phyloP scores from a whole-genome alignment of 768 basidiomycete species.

The Candolleomyces efflorescens region DNA sequence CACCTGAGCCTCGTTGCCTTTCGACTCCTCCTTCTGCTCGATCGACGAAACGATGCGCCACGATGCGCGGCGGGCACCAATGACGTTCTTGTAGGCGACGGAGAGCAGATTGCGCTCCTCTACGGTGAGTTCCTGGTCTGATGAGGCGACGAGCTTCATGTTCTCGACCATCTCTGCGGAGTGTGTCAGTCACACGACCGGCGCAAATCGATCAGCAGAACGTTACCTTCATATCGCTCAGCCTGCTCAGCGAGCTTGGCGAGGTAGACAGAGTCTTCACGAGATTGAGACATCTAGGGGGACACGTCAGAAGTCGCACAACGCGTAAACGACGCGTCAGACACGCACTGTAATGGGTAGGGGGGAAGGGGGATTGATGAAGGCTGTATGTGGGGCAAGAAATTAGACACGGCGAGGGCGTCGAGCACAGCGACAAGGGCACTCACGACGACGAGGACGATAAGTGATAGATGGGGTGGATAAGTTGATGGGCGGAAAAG shows the following conservation, averaged over 20 bases:
- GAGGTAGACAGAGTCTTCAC: constrained; percentile 98
- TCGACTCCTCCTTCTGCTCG: constrained; percentile 98
- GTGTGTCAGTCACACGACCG: constrained; percentile 11
- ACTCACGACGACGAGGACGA: constrained; percentile 43
- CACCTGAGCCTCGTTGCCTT: constrained; percentile 95
- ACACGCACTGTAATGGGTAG: constrained; percentile 39
- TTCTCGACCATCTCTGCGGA: constrained; percentile 92
- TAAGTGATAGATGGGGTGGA: constrained; percentile 33
- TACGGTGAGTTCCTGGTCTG: constrained; percentile 96
- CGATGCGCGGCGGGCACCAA: constrained; percentile 95
- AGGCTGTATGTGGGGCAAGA: neutral
- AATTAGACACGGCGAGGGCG: constrained; percentile 21
- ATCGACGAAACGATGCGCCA: constrained; percentile 99
- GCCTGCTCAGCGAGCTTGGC: constrained; percentile 99
- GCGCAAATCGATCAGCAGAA: constrained; percentile 7
- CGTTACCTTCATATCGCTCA: constrained; percentile 95
- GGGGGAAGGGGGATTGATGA: constrained; percentile 21
- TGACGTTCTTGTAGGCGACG: constrained; percentile 99
- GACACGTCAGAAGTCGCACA: constrained; percentile 21
- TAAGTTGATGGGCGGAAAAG: constrained; percentile 43
- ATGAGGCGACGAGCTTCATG: constrained; percentile 98
- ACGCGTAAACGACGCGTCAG: constrained; percentile 37
- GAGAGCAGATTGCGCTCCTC: constrained; percentile 98
- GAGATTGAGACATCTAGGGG: constrained; percentile 72
- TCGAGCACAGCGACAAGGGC: constrained; percentile 23